These are phyloP conservation scores for Eucalyptus globulus DNA, from an alignment of 345 rosid genomes.

Conservation along the genomic window DNA sequence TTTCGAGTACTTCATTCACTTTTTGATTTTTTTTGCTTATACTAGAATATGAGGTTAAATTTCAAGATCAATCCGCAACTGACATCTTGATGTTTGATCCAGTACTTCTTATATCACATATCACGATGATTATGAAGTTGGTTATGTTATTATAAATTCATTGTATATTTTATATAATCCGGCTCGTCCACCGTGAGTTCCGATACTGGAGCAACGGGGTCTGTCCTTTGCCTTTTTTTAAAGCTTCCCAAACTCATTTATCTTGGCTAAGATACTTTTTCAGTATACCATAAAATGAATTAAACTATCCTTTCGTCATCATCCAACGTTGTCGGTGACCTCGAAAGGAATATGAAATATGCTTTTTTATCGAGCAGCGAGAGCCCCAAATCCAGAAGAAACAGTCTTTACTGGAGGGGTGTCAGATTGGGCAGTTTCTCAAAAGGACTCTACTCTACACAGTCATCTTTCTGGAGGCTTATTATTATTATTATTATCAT, in stretches of 20 bases:
- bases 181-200: not conserved
- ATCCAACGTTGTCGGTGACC: not conserved
- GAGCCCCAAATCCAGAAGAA: not conserved
- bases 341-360: not conserved
- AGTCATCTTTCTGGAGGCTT: not conserved
- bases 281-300: not conserved
- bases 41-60: not conserved
- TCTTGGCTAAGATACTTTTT: not conserved
- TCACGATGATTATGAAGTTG: not conserved
- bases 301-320: not conserved
- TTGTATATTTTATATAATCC: fast-evolving
- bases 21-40: not conserved
- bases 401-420: not conserved
- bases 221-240: not conserved
- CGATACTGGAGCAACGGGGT: not conserved
- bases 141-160: not conserved
- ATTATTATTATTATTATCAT: too few relatives aligned
- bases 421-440: not conserved
- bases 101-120: not conserved
- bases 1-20: not conserved
- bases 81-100: not conserved
- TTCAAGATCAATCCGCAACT: too few relatives aligned
- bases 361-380: not conserved
- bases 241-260: not conserved
- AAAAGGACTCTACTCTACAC: not conserved